Percentiles rank a stretch among this genome's conserved stretches.
These are phyloP conservation scores for Ogataea populi-albae DNA, from an alignment of 805 yeast species.

Conservation along the genomic window DNA sequence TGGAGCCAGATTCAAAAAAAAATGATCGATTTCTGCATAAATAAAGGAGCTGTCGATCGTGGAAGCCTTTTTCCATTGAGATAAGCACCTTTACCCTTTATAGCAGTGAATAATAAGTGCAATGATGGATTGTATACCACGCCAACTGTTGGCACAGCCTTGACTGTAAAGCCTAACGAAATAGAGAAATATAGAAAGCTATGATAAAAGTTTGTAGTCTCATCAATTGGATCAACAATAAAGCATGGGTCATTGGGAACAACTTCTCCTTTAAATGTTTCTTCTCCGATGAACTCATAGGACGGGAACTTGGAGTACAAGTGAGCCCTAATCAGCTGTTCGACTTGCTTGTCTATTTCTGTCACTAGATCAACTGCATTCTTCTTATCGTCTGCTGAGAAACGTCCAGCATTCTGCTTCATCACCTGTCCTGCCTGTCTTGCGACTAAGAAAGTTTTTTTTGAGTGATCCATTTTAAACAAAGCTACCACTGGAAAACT, in stretches of 20 bases:
- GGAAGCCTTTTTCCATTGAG: slow-evolving; percentile 42
- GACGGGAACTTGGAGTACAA: slow-evolving; percentile 41
- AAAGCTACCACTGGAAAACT: slow-evolving; percentile 1
- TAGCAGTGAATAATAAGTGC: slow-evolving; percentile 50
- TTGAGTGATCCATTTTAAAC: slow-evolving; percentile 2
- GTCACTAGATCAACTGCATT: slow-evolving; percentile 59
- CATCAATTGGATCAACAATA: slow-evolving; percentile 64
- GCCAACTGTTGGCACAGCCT: slow-evolving; percentile 53
- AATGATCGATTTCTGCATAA: slow-evolving; percentile 49
- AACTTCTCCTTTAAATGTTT: slow-evolving; percentile 37
- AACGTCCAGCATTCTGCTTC: slow-evolving; percentile 7
- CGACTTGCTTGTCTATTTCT: slow-evolving; percentile 57
- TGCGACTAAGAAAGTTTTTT: slow-evolving; percentile 14
- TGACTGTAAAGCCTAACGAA: slow-evolving; percentile 18
- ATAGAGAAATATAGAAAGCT: slow-evolving; percentile 45
- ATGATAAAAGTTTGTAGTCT: slow-evolving; percentile 64
- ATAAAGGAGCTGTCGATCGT: slow-evolving; percentile 34
- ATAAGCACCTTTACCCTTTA: slow-evolving; percentile 53
- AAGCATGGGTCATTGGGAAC: slow-evolving; percentile 55
- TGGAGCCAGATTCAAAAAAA: slow-evolving; percentile 64
- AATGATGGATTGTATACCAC: slow-evolving; percentile 61
- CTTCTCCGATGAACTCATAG: slow-evolving; percentile 60
- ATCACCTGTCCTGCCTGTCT: slow-evolving; percentile 13
- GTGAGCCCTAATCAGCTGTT: slow-evolving; percentile 32
- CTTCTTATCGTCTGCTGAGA: slow-evolving; percentile 13